phyloP scores from a whole-genome alignment of 495 filamentous ascomycete species.

The Tetracladium setigerum region DNA sequence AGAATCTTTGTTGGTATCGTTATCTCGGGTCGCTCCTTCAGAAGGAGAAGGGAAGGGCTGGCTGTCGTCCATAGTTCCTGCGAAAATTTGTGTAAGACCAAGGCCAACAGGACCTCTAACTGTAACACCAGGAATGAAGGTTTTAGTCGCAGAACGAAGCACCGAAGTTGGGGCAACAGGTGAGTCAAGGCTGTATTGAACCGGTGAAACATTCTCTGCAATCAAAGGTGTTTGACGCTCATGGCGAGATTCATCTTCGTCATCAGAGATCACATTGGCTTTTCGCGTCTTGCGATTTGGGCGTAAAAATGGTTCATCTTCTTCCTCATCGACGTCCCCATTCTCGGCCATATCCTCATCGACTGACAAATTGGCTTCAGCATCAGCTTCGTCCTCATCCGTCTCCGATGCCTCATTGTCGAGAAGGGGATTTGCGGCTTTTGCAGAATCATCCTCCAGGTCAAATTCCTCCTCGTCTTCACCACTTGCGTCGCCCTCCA shows the following conservation, averaged over 20 bases:
- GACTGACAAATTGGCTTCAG: slow-evolving; percentile 23
- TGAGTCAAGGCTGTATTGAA: slow-evolving; percentile 24
- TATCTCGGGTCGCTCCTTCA: neutral
- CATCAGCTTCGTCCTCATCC: slow-evolving; percentile 29
- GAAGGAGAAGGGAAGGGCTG: slow-evolving; percentile 5
- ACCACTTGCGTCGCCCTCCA: slow-evolving; percentile 49
- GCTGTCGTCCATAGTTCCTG: slow-evolving; percentile 74
- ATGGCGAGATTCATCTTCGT: slow-evolving; percentile 60
- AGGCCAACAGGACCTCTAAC: slow-evolving; percentile 50
- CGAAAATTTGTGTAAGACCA: slow-evolving; percentile 85
- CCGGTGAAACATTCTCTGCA: slow-evolving; percentile 31
- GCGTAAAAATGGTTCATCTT: slow-evolving; percentile 23
- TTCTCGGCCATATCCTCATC: slow-evolving; percentile 12
- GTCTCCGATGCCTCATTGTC: slow-evolving; percentile 34
- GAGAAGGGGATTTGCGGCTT: slow-evolving; percentile 22
- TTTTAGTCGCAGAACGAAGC: slow-evolving; percentile 47
- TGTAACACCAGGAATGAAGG: slow-evolving; percentile 52
- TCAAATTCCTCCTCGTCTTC: slow-evolving; percentile 42
- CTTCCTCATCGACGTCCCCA: slow-evolving; percentile 14
- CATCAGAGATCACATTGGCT: slow-evolving; percentile 43
- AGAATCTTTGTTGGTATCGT: slow-evolving; percentile 25
- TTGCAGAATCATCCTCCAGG: slow-evolving; percentile 30
- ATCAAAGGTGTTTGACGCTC: slow-evolving; percentile 46
- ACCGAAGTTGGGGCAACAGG: slow-evolving; percentile 44
- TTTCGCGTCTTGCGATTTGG: slow-evolving; percentile 27